These are phyloP conservation scores for Aspergillus hancockii DNA, from an alignment of 495 filamentous ascomycete genomes.

Conservation along the genomic window DNA sequence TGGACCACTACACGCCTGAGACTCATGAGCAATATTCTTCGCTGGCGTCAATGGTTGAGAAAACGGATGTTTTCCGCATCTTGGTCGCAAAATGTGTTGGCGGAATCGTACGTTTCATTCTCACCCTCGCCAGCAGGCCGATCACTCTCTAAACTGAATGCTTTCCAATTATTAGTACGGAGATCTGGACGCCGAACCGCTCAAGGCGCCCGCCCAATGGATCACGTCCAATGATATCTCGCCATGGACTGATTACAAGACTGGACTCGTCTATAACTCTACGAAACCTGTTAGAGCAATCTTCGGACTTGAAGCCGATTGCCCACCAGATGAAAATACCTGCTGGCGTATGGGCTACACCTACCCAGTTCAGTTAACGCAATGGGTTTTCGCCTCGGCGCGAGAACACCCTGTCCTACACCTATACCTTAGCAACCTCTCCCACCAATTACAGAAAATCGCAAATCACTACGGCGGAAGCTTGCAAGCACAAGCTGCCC, in stretches of 20 bases:
- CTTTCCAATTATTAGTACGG: conserved; percentile 14
- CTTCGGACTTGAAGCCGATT: conserved; percentile 25
- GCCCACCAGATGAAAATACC: conserved; percentile 8
- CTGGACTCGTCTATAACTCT: conserved; percentile 4
- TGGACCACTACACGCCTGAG: conserved; percentile 11
- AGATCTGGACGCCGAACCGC: conserved; percentile 23
- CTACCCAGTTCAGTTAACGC: conserved; percentile 19
- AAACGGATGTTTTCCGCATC: conserved; percentile 21
- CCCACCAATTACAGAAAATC: conserved; percentile 1
- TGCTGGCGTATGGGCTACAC: conserved; percentile 26
- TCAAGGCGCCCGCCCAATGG: conserved; percentile 14
- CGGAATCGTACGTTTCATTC: conserved; percentile 14
- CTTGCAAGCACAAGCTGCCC: background rate
- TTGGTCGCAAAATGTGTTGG: conserved; percentile 24
- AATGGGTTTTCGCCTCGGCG: conserved; percentile 22
- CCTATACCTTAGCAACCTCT: background rate
- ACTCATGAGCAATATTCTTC: conserved; percentile 10
- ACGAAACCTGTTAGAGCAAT: conserved; percentile 12
- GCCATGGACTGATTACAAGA: conserved; percentile 19
- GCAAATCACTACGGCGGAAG: background rate
- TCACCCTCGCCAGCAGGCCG: background rate
- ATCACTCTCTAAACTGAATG: background rate
- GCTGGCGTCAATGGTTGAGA: conserved; percentile 19
- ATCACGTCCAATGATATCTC: conserved; percentile 9
- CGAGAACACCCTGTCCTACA: conserved; percentile 18